Conservation (phyloP, 208 protist genomes). For the Lotmaria passim region DNA sequence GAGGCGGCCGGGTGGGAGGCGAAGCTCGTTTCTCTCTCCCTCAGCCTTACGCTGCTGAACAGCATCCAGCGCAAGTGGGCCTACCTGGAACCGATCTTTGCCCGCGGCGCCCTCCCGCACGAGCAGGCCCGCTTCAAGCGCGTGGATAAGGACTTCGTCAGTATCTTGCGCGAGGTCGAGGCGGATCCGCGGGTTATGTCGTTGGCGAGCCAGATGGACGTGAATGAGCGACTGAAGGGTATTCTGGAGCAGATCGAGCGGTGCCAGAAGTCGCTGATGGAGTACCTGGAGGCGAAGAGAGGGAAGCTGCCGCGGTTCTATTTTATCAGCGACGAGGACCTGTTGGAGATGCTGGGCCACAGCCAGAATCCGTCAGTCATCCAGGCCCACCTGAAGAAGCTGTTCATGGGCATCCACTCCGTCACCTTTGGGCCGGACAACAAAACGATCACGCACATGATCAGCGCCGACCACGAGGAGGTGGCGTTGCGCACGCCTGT, state of each 20-base stretch:
- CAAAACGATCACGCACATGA: slow-evolving; percentile 90
- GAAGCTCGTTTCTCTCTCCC: slow-evolving; percentile 89
- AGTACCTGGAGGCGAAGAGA: slow-evolving; percentile 98
- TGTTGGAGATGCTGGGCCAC: slow-evolving; percentile 98
- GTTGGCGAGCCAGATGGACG: slow-evolving; percentile 81
- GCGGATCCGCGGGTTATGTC: slow-evolving; percentile 93
- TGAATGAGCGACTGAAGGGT: slow-evolving; percentile 84
- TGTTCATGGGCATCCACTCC: slow-evolving; percentile 94
- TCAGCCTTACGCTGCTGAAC: slow-evolving; percentile 90
- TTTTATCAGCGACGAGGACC: slow-evolving; percentile 98
- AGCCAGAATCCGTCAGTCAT: slow-evolving; percentile 92
- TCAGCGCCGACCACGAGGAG: slow-evolving; percentile 86
- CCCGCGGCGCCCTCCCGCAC: slow-evolving; percentile 94
- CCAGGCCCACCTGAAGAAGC: slow-evolving; percentile 93
- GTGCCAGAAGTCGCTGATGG: slow-evolving; percentile 96
- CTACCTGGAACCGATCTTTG: slow-evolving; percentile 98
- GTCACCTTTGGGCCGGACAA: slow-evolving; percentile 83
- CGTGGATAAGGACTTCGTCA: slow-evolving; percentile 96
- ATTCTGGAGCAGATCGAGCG: slow-evolving; percentile 96
- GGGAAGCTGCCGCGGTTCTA: slow-evolving; percentile 96
- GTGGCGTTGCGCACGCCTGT: slow-evolving; percentile 77
- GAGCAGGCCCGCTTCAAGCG: slow-evolving; percentile 96
- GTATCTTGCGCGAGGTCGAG: slow-evolving; percentile 91
- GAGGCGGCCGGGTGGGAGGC: slow-evolving; percentile 90
- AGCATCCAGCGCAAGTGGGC: slow-evolving; percentile 97